Evolutionary conservation across 177 flowering plant species (phyloP).

Genomic region (Vitis hybrid): DNA sequence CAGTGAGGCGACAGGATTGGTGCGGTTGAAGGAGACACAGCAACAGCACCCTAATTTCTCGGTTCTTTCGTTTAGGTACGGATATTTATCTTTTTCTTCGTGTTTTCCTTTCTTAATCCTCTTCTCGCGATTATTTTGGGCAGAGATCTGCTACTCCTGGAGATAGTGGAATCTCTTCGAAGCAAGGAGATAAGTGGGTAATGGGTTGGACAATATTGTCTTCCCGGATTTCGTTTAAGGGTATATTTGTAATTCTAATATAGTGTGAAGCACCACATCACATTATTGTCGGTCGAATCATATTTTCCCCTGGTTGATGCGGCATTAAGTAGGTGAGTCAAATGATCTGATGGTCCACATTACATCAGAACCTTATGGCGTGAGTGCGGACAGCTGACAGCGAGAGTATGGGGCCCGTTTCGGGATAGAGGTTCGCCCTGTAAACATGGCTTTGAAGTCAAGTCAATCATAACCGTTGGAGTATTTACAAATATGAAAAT

Average conservation of each 20-base stretch:
- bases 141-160: neutral
- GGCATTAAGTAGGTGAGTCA: too few species aligned
- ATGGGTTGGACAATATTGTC: too few species aligned
- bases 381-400: neutral
- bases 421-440: neutral
- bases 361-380: too few species aligned
- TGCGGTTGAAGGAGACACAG: neutral
- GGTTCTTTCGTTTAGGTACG: neutral
- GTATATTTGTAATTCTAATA: too few species aligned
- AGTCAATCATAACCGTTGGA: constrained; percentile 23
- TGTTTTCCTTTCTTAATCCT: neutral
- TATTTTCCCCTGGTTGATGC: too few species aligned
- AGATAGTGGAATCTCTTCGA: neutral
- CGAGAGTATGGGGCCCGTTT: neutral
- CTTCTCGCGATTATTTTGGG: neutral
- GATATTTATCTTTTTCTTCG: neutral
- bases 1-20: neutral
- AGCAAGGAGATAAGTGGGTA: too few species aligned
- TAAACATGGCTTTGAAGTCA: constrained; percentile 37
- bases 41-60: neutral
- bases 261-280: too few species aligned
- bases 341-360: neutral
- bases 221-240: too few species aligned
- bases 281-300: too few species aligned
- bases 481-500: neutral